These are phyloP conservation scores for Corynespora cassiicola DNA, from an alignment of 2,329 filamentous ascomycete species.

Conservation along the genomic window DNA sequence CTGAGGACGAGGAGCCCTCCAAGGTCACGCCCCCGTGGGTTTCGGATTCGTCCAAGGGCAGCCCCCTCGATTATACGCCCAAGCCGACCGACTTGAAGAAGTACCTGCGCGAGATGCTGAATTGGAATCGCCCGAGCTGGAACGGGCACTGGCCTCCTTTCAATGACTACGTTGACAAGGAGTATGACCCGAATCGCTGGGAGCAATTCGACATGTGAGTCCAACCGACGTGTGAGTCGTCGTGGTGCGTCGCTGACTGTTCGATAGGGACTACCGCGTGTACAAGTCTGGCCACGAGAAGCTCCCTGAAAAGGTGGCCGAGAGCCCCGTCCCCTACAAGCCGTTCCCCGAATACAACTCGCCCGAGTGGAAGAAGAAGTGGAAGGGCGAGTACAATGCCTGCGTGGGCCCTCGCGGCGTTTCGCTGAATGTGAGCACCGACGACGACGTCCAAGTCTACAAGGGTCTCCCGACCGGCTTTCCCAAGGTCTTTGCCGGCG, in stretches of 20 bases:
- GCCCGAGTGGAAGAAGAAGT: constrained; percentile 62
- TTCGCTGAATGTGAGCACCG: constrained; percentile 60
- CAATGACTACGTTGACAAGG: constrained; percentile 47
- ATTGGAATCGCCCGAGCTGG: constrained; percentile 48
- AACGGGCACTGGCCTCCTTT: constrained; percentile 54
- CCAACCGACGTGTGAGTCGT: no score
- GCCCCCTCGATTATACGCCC: constrained; percentile 18
- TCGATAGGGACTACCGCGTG: constrained; percentile 49
- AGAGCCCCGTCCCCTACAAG: constrained; percentile 65
- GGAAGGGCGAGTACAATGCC: constrained; percentile 65
- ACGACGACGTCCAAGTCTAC: constrained; percentile 71
- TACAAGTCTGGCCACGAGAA: constrained; percentile 45
- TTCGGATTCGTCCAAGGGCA: constrained; percentile 23
- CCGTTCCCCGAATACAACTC: constrained; percentile 77
- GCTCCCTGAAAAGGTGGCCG: constrained; percentile 27
- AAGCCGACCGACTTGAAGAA: constrained; percentile 34
- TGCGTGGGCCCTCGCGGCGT: constrained; percentile 68
- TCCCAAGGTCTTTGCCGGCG: constrained; percentile 44
- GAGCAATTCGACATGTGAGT: constrained; percentile 50
- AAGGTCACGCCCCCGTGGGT: constrained; percentile 33
- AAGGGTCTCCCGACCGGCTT: constrained; percentile 58
- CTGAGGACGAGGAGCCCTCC: not conserved
- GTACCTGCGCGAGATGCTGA: constrained; percentile 50
- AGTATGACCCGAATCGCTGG: constrained; percentile 58
- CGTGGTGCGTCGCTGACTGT: not conserved